These are phyloP conservation scores for Cephalotrichum gorgonifer DNA, from an alignment of 2,329 filamentous ascomycete species.

Conservation along the genomic window DNA sequence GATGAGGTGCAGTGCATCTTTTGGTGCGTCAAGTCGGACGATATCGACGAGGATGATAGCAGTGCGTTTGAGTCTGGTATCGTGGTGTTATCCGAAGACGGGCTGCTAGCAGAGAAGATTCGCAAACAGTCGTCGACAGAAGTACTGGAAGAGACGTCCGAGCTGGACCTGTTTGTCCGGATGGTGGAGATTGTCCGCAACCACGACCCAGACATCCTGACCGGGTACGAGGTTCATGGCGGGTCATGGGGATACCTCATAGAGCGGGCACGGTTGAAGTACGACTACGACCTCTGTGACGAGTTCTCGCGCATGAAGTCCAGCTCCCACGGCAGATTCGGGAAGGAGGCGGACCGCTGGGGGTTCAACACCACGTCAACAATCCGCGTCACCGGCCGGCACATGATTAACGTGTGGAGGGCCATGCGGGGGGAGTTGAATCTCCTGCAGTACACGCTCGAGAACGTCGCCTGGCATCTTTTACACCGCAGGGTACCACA, in stretches of 20 bases:
- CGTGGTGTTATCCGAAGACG: constrained; percentile 57
- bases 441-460: constrained; percentile 88
- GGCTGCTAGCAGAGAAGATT: constrained; percentile 48
- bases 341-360: constrained; percentile 82
- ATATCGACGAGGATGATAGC: constrained; percentile 37
- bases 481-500: constrained; percentile 82
- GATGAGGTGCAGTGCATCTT: constrained; percentile 85
- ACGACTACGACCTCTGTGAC: constrained; percentile 82
- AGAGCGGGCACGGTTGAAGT: constrained; percentile 75
- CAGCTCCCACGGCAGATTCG: constrained; percentile 72
- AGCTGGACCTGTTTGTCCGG: constrained; percentile 76
- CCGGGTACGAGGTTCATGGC: constrained; percentile 90
- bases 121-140: constrained; percentile 50
- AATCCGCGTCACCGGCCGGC: constrained; percentile 83
- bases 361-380: constrained; percentile 90
- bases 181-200: constrained; percentile 77
- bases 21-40: constrained; percentile 77
- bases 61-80: constrained; percentile 52
- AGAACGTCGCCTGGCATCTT: constrained; percentile 88
- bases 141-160: constrained; percentile 64
- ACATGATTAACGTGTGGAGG: constrained; percentile 96
- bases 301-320: constrained; percentile 84
- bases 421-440: constrained; percentile 92
- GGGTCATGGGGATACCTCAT: constrained; percentile 93
- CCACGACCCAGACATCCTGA: constrained; percentile 84